A percentile compares a stretch with the other conserved stretches of the same genome.
phyloP scores from a whole-genome alignment of 441 rosid genomes.

The Melastoma candidum region DNA sequence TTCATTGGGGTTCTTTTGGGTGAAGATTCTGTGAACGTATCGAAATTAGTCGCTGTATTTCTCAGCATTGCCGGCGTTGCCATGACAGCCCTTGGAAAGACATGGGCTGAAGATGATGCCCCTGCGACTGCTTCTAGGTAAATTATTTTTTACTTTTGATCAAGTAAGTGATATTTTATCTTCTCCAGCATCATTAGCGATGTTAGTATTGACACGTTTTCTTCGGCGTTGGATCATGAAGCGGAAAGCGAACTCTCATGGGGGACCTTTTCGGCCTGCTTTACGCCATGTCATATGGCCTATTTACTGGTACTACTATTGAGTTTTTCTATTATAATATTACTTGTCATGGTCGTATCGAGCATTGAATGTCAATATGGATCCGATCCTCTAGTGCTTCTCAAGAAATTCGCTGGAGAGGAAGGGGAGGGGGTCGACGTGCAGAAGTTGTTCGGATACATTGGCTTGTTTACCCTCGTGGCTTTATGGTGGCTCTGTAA shows the following conservation, averaged over 20 bases:
- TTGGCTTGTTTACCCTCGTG: constrained; percentile 89
- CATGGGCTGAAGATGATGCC: constrained; percentile 91
- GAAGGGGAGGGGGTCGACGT: constrained; percentile 92
- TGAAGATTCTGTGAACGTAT: constrained; percentile 69
- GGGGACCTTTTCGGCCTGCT: constrained; percentile 97
- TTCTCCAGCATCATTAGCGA: constrained; percentile 33
- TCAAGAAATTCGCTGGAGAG: constrained; percentile 93
- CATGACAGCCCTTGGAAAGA: constrained; percentile 92
- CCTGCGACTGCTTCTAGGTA: constrained; percentile 48
- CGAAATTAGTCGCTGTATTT: constrained; percentile 82
- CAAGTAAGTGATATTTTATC: background rate
- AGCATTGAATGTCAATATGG: constrained; percentile 11
- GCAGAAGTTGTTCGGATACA: constrained; percentile 93
- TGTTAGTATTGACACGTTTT: constrained; percentile 12
- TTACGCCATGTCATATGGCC: constrained; percentile 82
- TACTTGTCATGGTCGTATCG: too few species aligned
- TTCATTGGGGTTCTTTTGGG: constrained; percentile 88
- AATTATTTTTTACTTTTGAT: constrained; percentile 3
- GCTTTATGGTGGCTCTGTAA: constrained; percentile 99
- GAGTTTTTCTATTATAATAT: too few species aligned
- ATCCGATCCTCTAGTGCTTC: constrained; percentile 52
- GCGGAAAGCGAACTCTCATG: constrained; percentile 65
- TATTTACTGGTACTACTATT: constrained; percentile 62
- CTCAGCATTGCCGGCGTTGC: constrained; percentile 94
- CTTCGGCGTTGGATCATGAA: constrained; percentile 32